Percentiles rank a stretch among this genome's conserved stretches.
phyloP scores from a whole-genome alignment of 345 rosid genomes.

The Eucalyptus grandis region DNA sequence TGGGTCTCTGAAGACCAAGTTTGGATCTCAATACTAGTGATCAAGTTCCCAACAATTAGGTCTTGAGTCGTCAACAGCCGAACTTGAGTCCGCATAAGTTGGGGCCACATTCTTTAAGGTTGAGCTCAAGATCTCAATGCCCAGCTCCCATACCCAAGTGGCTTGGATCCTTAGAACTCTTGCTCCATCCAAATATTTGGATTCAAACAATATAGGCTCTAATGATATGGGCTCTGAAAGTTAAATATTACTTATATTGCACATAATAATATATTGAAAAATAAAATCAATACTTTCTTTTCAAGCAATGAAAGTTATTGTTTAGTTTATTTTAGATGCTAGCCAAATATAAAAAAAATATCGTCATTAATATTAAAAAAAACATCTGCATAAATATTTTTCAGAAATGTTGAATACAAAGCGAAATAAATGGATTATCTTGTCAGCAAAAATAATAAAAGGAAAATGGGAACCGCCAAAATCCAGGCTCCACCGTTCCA shows the following conservation, averaged over 20 bases:
- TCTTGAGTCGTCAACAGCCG: accelerated
- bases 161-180: too few species aligned
- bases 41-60: accelerated
- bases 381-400: too few species aligned
- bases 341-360: neutral
- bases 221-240: too few species aligned
- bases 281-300: too few species aligned
- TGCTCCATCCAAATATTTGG: too few species aligned
- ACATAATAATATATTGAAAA: too few species aligned
- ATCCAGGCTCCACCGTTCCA: neutral
- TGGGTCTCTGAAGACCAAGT: neutral
- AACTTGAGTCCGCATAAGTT: neutral
- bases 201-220: too few species aligned
- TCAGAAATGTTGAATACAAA: too few species aligned
- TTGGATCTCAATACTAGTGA: accelerated
- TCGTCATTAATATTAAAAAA: too few species aligned
- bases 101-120: accelerated
- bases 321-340: neutral
- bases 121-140: neutral
- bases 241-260: too few species aligned
- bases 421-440: neutral
- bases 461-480: neutral
- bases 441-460: neutral
- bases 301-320: too few species aligned
- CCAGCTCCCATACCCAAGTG: accelerated